Conservation (phyloP, 352 stramenopile genomes). For the Bremia lactucae region DNA sequence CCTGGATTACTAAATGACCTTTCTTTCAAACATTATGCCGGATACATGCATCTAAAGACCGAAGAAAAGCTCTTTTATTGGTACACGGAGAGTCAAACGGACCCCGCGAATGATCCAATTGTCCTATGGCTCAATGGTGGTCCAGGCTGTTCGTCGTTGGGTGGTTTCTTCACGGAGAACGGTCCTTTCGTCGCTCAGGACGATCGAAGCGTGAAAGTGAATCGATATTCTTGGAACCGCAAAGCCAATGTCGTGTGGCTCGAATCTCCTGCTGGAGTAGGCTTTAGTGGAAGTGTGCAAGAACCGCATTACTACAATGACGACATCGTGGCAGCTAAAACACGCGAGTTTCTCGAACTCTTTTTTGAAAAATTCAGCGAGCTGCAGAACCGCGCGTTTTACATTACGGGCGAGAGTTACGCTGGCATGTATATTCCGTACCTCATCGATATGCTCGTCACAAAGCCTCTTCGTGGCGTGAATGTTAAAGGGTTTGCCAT, state of each 20-base stretch:
- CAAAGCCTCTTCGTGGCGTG: constrained; percentile 45
- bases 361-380: constrained; percentile 68
- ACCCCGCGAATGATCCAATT: constrained; percentile 48
- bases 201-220: constrained; percentile 44
- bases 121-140: constrained; percentile 79
- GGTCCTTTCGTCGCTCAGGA: constrained; percentile 58
- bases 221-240: constrained; percentile 71
- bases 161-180: constrained; percentile 57
- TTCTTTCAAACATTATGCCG: constrained; percentile 63
- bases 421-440: constrained; percentile 87
- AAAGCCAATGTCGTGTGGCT: constrained; percentile 73
- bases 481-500: constrained; percentile 72
- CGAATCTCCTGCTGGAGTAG: constrained; percentile 60
- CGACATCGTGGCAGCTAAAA: constrained; percentile 58
- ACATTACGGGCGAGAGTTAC: constrained; percentile 79
- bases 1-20: constrained; percentile 32
- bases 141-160: constrained; percentile 63
- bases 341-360: constrained; percentile 61
- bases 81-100: constrained; percentile 60
- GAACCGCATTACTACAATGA: constrained; percentile 74
- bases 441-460: constrained; percentile 64
- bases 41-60: constrained; percentile 37
- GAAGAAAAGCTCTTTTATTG: constrained; percentile 74
- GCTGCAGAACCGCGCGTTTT: constrained; percentile 64
- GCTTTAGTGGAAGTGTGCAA: constrained; percentile 55